Percentiles rank a stretch among this genome's conserved stretches.
These are phyloP conservation scores for Erodium texanum DNA, from an alignment of 441 rosid genomes.

Conservation along the genomic window DNA sequence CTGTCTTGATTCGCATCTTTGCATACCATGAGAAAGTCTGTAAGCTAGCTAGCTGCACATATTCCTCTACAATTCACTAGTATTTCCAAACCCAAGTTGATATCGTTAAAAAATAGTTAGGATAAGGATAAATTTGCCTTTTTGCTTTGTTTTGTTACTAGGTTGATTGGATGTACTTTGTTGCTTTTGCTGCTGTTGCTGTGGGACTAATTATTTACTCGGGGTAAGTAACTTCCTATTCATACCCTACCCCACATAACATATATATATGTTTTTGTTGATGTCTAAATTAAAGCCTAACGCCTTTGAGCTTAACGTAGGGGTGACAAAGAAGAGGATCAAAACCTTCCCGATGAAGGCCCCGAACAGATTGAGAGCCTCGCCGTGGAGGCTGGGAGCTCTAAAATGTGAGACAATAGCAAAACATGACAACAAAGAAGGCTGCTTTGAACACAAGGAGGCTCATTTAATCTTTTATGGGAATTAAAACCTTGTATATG, in stretches of 20 bases:
- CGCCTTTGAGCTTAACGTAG: slow-evolving; percentile 22
- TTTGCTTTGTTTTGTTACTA: slow-evolving; percentile 2
- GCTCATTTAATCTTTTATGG: no score
- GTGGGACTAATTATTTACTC: slow-evolving; percentile 66
- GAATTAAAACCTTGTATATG: no score
- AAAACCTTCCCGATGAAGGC: slow-evolving; percentile 29
- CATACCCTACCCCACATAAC: no score
- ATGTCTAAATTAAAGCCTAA: not conserved
- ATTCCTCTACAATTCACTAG: not conserved
- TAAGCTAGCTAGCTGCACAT: not conserved
- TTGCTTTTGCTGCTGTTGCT: slow-evolving; percentile 63
- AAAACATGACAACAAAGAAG: no score
- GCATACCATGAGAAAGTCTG: slow-evolving; percentile 84
- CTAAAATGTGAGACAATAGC: slow-evolving; percentile 1
- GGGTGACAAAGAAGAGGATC: slow-evolving; percentile 48
- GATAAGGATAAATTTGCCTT: not conserved
- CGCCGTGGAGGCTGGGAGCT: slow-evolving; percentile 36
- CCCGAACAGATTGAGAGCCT: slow-evolving; percentile 30
- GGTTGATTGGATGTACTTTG: slow-evolving; percentile 86
- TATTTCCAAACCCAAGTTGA: not conserved
- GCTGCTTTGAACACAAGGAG: no score
- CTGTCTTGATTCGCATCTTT: slow-evolving; percentile 63
- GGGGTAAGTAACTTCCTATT: slow-evolving; percentile 28
- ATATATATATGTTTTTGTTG: no score
- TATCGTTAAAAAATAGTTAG: not conserved